Percentiles rank a stretch among this genome's conserved stretches.
Conservation (phyloP, 306 rosid species). For the Inga laurina region DNA sequence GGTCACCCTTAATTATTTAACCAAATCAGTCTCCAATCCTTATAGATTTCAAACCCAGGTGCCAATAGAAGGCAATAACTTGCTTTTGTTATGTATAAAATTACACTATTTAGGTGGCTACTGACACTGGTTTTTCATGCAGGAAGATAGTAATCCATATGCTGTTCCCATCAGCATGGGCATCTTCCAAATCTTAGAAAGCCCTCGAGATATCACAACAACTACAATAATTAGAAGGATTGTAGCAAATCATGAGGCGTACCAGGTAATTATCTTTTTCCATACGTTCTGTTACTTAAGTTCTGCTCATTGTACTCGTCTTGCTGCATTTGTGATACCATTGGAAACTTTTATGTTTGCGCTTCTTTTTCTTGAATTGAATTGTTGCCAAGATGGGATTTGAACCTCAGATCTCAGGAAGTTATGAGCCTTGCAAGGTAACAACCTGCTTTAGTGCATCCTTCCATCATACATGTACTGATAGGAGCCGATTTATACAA, state of each 20-base stretch:
- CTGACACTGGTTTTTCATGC: constrained; percentile 34
- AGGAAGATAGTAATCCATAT: constrained; percentile 83
- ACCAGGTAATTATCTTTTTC: constrained; percentile 56
- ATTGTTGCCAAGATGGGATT: background rate
- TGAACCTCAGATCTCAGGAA: background rate
- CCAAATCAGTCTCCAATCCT: background rate
- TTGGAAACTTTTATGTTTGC: background rate
- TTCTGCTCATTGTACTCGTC: background rate
- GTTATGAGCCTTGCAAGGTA: background rate
- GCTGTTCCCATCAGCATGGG: constrained; percentile 84
- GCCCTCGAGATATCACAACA: constrained; percentile 81
- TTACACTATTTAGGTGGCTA: constrained; percentile 1
- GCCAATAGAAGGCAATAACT: constrained; percentile 8
- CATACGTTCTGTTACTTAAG: background rate
- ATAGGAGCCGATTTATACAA: background rate
- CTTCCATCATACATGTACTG: background rate
- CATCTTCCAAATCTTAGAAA: constrained; percentile 51
- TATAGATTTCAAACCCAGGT: background rate
- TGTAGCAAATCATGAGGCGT: constrained; percentile 88
- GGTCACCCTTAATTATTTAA: background rate
- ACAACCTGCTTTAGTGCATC: background rate
- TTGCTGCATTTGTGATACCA: background rate
- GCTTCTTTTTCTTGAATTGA: background rate
- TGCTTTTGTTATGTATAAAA: background rate
- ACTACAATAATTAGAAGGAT: constrained; percentile 91